Percentiles rank a stretch among this genome's conserved stretches.
These are phyloP conservation scores for Phallus indusiatus DNA, from an alignment of 768 basidiomycete genomes.

Conservation along the genomic window DNA sequence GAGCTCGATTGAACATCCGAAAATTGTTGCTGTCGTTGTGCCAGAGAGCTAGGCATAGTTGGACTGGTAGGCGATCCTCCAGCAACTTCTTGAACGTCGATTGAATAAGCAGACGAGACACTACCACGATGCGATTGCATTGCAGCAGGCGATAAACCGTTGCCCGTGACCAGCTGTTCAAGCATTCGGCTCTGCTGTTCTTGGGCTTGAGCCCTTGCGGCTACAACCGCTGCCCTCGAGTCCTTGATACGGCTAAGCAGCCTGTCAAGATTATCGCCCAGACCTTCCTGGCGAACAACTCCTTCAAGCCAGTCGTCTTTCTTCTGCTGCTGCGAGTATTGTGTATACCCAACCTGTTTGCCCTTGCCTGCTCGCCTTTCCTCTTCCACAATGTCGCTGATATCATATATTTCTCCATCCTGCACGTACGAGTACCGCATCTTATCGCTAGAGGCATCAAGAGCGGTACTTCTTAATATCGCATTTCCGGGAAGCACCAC, in stretches of 20 bases:
- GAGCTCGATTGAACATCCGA: neutral
- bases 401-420: conserved; percentile 87
- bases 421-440: conserved; percentile 94
- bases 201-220: neutral
- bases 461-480: conserved; percentile 66
- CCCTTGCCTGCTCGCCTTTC: conserved; percentile 47
- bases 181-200: neutral
- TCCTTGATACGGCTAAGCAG: conserved; percentile 69
- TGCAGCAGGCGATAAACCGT: conserved; percentile 15
- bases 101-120: conserved; percentile 51
- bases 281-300: conserved; percentile 48
- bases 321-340: neutral
- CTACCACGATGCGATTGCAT: conserved; percentile 15
- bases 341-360: conserved; percentile 16
- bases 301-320: conserved; percentile 54
- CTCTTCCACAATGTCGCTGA: conserved; percentile 87
- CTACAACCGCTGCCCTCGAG: conserved; percentile 33
- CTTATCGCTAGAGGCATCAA: conserved; percentile 57
- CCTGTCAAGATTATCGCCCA: conserved; percentile 62
- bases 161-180: neutral
- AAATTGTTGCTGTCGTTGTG: neutral
- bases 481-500: conserved; percentile 78
- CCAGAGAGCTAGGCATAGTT: neutral
- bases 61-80: neutral
- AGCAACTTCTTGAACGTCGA: conserved; percentile 29